Conservation (phyloP, 2,329 filamentous ascomycete genomes). For the Orbilia oligospora region DNA sequence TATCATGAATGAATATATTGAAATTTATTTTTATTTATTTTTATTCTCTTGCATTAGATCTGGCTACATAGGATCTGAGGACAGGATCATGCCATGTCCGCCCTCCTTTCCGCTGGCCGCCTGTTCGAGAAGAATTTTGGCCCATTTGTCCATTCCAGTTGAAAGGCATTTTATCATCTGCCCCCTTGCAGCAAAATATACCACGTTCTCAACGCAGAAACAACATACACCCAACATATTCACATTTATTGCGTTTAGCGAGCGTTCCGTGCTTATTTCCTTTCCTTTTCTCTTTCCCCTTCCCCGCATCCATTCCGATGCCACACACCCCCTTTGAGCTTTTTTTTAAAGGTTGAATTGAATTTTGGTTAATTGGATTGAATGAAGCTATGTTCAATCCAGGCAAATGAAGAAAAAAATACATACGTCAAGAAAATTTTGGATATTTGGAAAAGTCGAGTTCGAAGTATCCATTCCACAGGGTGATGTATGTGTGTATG, state of each 20-base stretch:
- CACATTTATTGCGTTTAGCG: neutral
- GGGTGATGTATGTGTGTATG: neutral
- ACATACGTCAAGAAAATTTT: neutral
- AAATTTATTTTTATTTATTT: neutral
- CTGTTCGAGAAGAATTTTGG: conserved; percentile 41
- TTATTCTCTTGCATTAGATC: neutral
- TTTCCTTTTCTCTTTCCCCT: no score
- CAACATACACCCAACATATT: neutral
- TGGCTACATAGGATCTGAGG: neutral
- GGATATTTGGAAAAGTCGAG: neutral
- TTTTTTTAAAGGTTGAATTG: neutral
- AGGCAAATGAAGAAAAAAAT: neutral
- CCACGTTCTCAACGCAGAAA: conserved; percentile 60
- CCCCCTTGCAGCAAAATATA: conserved; percentile 43
- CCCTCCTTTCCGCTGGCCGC: neutral
- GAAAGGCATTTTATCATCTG: conserved; percentile 11
- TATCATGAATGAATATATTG: neutral
- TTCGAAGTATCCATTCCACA: conserved; percentile 49
- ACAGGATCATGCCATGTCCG: neutral
- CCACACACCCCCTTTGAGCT: neutral
- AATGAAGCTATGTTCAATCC: neutral
- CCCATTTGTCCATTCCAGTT: conserved; percentile 48
- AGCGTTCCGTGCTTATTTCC: conserved; percentile 31
- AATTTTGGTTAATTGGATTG: conserved; percentile 7
- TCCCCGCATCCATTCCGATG: conserved; percentile 29